Evolutionary conservation across 192 early-diverging fungal genomes (phyloP).

Genomic region (Rhizophagus prolifer): DNA sequence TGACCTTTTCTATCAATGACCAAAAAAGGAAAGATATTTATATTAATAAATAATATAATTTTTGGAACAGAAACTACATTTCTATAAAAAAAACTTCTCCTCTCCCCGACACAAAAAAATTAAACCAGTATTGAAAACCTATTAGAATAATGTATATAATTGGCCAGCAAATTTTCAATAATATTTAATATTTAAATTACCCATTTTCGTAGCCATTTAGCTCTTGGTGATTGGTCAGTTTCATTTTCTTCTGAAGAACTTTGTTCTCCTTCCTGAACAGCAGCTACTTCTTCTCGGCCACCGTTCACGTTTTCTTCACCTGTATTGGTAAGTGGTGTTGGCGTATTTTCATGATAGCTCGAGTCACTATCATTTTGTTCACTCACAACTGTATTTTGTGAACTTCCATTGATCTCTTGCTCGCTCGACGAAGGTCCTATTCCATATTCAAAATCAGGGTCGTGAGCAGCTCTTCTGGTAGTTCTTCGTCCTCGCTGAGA

Average conservation of each 20-base stretch:
- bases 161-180: neutral
- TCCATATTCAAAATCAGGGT: neutral
- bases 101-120: too few species aligned
- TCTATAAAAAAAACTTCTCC: too few species aligned
- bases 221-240: neutral
- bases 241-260: neutral
- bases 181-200: neutral
- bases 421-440: neutral
- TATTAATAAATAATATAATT: too few species aligned
- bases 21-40: conserved; percentile 14
- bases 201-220: neutral
- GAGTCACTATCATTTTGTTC: neutral
- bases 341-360: neutral
- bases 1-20: conserved; percentile 43
- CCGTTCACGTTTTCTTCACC: neutral
- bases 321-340: neutral
- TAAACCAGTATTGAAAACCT: neutral
- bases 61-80: neutral
- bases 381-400: neutral
- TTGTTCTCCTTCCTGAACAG: neutral
- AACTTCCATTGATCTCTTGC: neutral
- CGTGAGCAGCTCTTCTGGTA: neutral
- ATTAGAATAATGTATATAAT: too few species aligned
- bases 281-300: neutral
- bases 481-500: neutral